These are phyloP conservation scores for Rhynchosporium graminicola DNA, from an alignment of 2,329 filamentous ascomycete genomes.

Conservation along the genomic window DNA sequence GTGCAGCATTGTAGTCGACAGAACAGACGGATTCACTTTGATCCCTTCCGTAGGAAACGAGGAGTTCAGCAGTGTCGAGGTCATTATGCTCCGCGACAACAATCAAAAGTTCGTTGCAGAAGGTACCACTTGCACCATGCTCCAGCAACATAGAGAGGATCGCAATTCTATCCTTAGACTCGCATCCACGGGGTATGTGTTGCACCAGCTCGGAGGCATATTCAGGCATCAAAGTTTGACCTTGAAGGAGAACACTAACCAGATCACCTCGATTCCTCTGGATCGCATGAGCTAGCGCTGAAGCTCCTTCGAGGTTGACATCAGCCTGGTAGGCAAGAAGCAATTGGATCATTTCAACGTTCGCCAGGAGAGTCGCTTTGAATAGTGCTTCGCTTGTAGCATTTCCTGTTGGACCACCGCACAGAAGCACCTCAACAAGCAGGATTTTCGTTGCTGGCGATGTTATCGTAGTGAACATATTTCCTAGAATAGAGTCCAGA, in stretches of 20 bases:
- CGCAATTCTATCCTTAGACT: conserved; percentile 20
- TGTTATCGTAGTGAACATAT: conserved; percentile 49
- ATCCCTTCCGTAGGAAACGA: conserved; percentile 28
- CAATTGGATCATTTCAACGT: conserved; percentile 49
- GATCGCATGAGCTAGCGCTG: conserved; percentile 40
- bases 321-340: conserved; percentile 55
- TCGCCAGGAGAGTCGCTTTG: conserved; percentile 18
- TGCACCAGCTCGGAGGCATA: conserved; percentile 25
- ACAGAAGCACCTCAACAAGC: conserved; percentile 57
- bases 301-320: conserved; percentile 51
- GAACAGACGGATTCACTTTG: conserved; percentile 27
- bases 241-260: conserved; percentile 22
- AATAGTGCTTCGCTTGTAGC: conserved; percentile 24
- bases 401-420: conserved; percentile 57
- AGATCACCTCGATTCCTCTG: conserved; percentile 23
- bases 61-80: conserved; percentile 27
- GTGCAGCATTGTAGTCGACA: conserved; percentile 34
- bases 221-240: conserved; percentile 22
- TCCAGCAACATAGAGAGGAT: conserved; percentile 26
- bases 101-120: conserved; percentile 32
- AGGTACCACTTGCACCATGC: conserved; percentile 31
- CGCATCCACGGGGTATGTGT: conserved; percentile 13
- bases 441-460: conserved; percentile 47
- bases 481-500: conserved; percentile 53
- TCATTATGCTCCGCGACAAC: conserved; percentile 31